A percentile compares a stretch with the other conserved stretches of the same genome.
Evolutionary conservation across 495 filamentous ascomycete species (phyloP).

Genomic region (Neurospora cerealis): DNA sequence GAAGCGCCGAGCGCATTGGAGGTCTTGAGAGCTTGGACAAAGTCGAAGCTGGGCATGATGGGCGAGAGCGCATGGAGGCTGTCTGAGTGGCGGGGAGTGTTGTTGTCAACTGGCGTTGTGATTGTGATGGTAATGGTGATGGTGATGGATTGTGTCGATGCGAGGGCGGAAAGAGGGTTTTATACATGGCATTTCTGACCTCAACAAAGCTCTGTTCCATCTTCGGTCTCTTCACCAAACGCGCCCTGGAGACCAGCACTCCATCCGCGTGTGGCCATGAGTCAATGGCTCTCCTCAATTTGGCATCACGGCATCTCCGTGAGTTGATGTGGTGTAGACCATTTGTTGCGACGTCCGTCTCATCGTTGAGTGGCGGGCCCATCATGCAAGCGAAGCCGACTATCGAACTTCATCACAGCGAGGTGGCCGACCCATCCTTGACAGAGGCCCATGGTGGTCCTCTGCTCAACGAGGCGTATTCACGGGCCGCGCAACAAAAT

Average conservation of each 20-base stretch:
- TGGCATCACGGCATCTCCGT: background rate
- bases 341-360: background rate
- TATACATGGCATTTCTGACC: background rate
- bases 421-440: background rate
- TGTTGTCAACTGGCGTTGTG: background rate
- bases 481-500: no score
- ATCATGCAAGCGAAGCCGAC: background rate
- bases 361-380: background rate
- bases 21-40: background rate
- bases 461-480: background rate
- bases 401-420: background rate
- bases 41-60: background rate
- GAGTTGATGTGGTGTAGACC: background rate
- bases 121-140: background rate
- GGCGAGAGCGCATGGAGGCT: no score
- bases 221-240: no score
- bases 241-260: no score
- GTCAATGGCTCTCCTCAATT: background rate
- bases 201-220: background rate
- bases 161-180: background rate
- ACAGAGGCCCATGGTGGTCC: background rate
- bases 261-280: background rate
- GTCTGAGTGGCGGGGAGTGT: no score
- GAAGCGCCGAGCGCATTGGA: background rate
- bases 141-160: background rate